Evolutionary conservation across 169 alveolate species (phyloP).

Genomic region (Fabrea salina): DNA sequence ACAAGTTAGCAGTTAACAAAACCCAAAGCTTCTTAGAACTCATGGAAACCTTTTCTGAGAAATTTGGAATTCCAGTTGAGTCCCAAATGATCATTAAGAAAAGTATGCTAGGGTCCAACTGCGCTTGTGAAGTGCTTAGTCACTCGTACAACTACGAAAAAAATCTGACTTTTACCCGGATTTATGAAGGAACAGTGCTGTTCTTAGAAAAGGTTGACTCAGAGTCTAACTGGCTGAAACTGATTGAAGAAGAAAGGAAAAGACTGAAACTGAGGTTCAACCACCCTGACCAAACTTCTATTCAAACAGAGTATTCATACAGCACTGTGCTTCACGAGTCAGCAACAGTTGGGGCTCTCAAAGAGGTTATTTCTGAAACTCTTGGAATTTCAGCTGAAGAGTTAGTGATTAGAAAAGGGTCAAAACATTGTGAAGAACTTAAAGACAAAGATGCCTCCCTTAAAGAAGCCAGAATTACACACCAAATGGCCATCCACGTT

Average conservation of each 20-base stretch:
- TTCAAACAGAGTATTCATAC: background rate
- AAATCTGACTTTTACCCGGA: background rate
- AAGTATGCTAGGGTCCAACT: background rate
- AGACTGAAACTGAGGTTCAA: background rate
- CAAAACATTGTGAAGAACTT: background rate
- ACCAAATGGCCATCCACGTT: background rate
- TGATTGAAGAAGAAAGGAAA: background rate
- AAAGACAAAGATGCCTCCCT: background rate
- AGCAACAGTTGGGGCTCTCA: conserved; percentile 7
- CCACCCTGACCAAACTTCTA: background rate
- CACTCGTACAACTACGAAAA: background rate
- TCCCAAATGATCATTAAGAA: background rate
- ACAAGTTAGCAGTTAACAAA: background rate
- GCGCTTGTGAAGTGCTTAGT: background rate
- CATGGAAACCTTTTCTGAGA: background rate
- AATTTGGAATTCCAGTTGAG: background rate
- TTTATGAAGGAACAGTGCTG: conserved; percentile 18
- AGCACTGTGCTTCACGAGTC: background rate
- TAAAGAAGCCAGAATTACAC: background rate
- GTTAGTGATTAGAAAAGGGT: conserved; percentile 30
- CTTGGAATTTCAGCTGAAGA: background rate
- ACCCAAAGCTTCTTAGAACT: background rate
- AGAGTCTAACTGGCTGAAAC: background rate
- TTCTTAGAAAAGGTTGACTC: background rate
- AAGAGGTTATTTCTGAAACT: background rate